Base-by-base conservation (phyloP, 2,329 filamentous ascomycete genomes). In the Phaeosphaeria sp. region DNA sequence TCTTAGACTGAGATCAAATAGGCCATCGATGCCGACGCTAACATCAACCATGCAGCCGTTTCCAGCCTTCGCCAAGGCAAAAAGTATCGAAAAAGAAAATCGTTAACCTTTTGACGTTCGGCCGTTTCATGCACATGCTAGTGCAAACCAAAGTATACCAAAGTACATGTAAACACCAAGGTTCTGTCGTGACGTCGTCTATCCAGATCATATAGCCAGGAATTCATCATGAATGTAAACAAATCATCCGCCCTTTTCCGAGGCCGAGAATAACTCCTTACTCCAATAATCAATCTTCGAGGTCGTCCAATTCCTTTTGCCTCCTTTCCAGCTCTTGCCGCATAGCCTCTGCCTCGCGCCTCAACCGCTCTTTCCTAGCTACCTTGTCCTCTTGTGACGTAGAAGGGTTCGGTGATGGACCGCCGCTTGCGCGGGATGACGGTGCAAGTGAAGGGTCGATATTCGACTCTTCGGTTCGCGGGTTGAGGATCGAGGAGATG, bases 401-500 rank as follows among this genome's bases (percentile, higher is more conserved):
- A 9, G 52, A 48, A 3, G 55, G 48, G 22, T 64, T 60, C 17
- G 72, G 65, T 6, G 68, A 67, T 2, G 67, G 60, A 5, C 63
- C 65, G n/a, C 60, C 59, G 21, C 62, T 67, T 11, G 57, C 58
- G 13, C 63, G 65, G 2, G 68, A 56, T 15, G 66, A 42, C 18
- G 59, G 65, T 1, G 72, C 68, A 15, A 76, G 59, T 10, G 69
- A 68, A 0, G 73, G 73, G 42, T 76, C 73, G 44, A 76, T 76
- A 25, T 75, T 73, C 4, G 52, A 44, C 25, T 74, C 69, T 20
- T 68, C 70, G 2, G 63, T 50, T 21, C 63, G 63, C 7, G 68
- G 73, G 33, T 76, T 76, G 7, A 76, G 47, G 9, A 76, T 73
- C 0, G 72, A 75, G 0, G 72, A 75, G 21, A 76, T 75, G 6